phyloP scores from a whole-genome alignment of 2,329 filamentous ascomycete species.

The Lachnellula hyalina region DNA sequence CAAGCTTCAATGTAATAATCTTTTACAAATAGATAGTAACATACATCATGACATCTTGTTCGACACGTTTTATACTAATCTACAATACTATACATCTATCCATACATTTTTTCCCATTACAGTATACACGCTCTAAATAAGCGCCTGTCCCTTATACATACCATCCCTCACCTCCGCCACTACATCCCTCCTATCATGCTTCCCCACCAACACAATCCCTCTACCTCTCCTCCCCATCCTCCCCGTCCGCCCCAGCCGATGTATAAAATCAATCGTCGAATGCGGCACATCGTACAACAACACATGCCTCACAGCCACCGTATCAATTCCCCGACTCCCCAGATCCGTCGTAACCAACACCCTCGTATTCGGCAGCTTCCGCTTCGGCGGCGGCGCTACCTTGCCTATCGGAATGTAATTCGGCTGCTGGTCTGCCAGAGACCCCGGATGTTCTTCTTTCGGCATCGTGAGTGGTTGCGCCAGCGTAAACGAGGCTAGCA shows the following conservation, averaged over 20 bases:
- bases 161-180: slow-evolving; percentile 88
- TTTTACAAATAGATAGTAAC: background rate
- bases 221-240: slow-evolving; percentile 87
- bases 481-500: slow-evolving; percentile 67
- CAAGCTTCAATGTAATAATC: background rate
- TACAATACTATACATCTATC: background rate
- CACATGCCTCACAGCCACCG: slow-evolving; percentile 82
- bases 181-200: slow-evolving; percentile 81
- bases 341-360: slow-evolving; percentile 93
- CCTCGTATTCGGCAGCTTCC: slow-evolving; percentile 65
- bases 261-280: slow-evolving; percentile 96
- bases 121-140: slow-evolving; percentile 47
- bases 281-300: slow-evolving; percentile 97
- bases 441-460: slow-evolving; percentile 33
- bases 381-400: slow-evolving; percentile 22
- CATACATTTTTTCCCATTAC: background rate
- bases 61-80: background rate
- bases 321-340: slow-evolving; percentile 90
- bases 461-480: slow-evolving; percentile 35
- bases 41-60: background rate
- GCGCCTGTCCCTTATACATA: slow-evolving; percentile 75
- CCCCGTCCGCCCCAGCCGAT: slow-evolving; percentile 85
- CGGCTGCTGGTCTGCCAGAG: slow-evolving; percentile 35
- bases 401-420: slow-evolving; percentile 29
- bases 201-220: slow-evolving; percentile 85